A percentile compares a stretch with the other conserved stretches of the same genome.
Conservation (phyloP, 1,284 basidiomycete species). For the Cutaneotrichosporon sp. region DNA sequence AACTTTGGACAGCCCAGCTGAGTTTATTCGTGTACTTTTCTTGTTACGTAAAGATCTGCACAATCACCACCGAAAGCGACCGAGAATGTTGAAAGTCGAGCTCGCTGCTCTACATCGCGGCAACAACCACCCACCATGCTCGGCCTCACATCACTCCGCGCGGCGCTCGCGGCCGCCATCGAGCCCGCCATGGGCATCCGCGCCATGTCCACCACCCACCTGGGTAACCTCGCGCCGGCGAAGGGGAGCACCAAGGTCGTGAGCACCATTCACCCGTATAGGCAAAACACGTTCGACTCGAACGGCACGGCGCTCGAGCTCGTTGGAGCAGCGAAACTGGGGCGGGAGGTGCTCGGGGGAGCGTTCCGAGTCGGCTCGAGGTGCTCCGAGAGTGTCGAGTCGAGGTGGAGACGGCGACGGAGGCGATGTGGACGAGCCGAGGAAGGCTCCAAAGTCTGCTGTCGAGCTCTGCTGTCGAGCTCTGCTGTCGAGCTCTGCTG, state of each 20-base stretch:
- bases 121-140: conserved; percentile 8
- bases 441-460: background rate
- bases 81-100: conserved; percentile 9
- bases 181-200: conserved; percentile 25
- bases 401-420: background rate
- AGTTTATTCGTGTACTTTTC: background rate
- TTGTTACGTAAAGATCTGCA: background rate
- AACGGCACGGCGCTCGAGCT: background rate
- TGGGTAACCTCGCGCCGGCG: conserved; percentile 42
- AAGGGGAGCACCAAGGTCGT: conserved; percentile 45
- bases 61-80: background rate
- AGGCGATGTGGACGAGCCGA: background rate
- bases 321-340: background rate
- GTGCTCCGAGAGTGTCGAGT: background rate
- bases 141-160: conserved; percentile 8
- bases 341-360: background rate
- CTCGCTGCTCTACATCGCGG: background rate
- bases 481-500: too few relatives aligned
- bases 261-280: conserved; percentile 18
- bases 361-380: background rate
- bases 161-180: conserved; percentile 12
- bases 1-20: too few relatives aligned
- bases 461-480: background rate
- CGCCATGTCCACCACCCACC: conserved; percentile 32
- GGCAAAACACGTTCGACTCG: background rate